A percentile compares a stretch with the other conserved stretches of the same genome.
Conservation (phyloP, 495 filamentous ascomycete species). For the Aspergillus cristatus region DNA sequence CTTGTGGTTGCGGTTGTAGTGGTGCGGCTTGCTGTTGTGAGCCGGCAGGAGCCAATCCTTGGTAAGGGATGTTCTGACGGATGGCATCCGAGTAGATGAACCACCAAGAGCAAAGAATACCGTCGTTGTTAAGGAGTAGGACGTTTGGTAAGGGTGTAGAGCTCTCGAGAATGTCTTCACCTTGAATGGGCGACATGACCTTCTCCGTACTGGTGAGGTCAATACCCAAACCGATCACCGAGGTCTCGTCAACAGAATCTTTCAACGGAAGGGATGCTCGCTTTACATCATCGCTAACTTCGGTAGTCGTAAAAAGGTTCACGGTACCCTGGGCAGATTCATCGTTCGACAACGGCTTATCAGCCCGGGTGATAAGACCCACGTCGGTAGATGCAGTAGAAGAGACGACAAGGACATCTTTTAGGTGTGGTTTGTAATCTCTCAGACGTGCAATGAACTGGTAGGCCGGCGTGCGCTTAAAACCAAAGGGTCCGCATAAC, state of each 20-base stretch:
- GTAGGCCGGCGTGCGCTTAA: conserved; percentile 57
- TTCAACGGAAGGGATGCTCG: conserved; percentile 71
- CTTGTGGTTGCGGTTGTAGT: conserved; percentile 15
- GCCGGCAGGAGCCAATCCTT: conserved; percentile 49
- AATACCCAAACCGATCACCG: conserved; percentile 67
- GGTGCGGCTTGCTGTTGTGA: conserved; percentile 28
- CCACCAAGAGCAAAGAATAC: conserved; percentile 81
- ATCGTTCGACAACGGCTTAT: conserved; percentile 53
- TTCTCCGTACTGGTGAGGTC: conserved; percentile 77
- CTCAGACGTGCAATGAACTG: conserved; percentile 67
- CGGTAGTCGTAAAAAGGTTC: conserved; percentile 63
- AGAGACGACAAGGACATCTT: conserved; percentile 69
- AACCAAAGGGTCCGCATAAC: conserved; percentile 57
- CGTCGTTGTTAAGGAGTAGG: conserved; percentile 83
- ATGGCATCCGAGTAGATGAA: conserved; percentile 83
- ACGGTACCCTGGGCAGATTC: conserved; percentile 49
- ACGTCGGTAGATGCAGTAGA: conserved; percentile 74
- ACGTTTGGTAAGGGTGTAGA: conserved; percentile 82
- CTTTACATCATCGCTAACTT: conserved; percentile 64
- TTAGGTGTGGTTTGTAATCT: conserved; percentile 68
- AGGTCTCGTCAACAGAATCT: conserved; percentile 61
- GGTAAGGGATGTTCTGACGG: conserved; percentile 59
- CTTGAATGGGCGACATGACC: conserved; percentile 66
- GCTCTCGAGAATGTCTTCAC: conserved; percentile 60
- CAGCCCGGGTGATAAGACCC: conserved; percentile 63